These are phyloP conservation scores for Colletotrichum zoysiae DNA, from an alignment of 2,329 filamentous ascomycete species.

Conservation along the genomic window DNA sequence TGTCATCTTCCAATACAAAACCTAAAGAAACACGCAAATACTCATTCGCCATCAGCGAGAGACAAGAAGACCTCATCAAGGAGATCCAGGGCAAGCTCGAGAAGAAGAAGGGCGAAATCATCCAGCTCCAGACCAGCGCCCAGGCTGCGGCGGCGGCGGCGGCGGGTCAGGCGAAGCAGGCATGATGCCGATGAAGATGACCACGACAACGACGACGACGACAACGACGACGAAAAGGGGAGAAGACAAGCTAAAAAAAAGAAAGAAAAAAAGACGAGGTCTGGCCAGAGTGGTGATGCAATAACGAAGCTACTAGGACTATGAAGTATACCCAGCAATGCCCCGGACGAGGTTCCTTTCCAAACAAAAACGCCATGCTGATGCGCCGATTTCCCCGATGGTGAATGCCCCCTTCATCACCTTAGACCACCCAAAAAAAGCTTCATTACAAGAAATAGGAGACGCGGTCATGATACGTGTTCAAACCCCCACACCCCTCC, in stretches of 20 bases:
- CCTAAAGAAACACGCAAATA: background rate
- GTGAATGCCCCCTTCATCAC: slow-evolving; percentile 2
- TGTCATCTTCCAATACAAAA: background rate
- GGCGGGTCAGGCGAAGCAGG: slow-evolving; percentile 50
- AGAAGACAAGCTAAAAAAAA: too few relatives aligned
- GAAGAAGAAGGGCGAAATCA: slow-evolving; percentile 71
- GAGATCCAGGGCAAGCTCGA: slow-evolving; percentile 69
- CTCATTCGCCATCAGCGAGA: slow-evolving; percentile 45
- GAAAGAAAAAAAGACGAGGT: slow-evolving; percentile 22
- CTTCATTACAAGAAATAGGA: slow-evolving; percentile 20
- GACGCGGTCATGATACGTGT: slow-evolving; percentile 8
- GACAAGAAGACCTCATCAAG: slow-evolving; percentile 65
- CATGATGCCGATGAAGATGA: slow-evolving; percentile 10
- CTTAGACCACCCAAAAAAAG: background rate
- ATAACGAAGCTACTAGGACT: slow-evolving; percentile 38
- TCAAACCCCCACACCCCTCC: background rate
- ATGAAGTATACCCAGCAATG: slow-evolving; percentile 41
- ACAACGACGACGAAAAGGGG: background rate
- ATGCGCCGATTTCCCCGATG: slow-evolving; percentile 31
- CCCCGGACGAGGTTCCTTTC: slow-evolving; percentile 23
- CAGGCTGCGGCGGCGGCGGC: slow-evolving; percentile 51
- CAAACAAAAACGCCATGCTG: slow-evolving; percentile 33
- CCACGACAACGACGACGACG: background rate
- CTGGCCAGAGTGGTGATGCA: slow-evolving; percentile 39
- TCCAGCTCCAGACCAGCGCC: slow-evolving; percentile 65